These are phyloP conservation scores for Auricularia sp. DNA, from an alignment of 768 basidiomycete genomes.

Conservation along the genomic window DNA sequence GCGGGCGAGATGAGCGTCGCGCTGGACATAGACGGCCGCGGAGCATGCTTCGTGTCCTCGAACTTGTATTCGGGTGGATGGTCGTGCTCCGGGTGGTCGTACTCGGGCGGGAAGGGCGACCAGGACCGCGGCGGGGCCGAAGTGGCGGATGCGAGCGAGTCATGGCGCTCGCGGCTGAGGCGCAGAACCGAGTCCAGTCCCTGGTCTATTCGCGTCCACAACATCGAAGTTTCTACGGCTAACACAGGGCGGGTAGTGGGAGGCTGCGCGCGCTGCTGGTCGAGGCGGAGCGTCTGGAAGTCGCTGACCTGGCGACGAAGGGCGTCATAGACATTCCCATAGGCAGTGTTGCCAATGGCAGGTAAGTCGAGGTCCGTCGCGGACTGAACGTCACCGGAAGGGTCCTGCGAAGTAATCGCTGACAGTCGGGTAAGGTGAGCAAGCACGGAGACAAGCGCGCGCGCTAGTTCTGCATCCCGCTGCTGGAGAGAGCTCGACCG, in stretches of 20 bases:
- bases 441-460: slow-evolving; percentile 58
- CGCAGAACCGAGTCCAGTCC: slow-evolving; percentile 59
- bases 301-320: slow-evolving; percentile 61
- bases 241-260: slow-evolving; percentile 35
- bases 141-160: slow-evolving; percentile 9
- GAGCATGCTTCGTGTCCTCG: slow-evolving; percentile 6
- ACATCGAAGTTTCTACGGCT: slow-evolving; percentile 47
- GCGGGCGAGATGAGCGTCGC: slow-evolving; percentile 6
- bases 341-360: background rate
- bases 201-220: slow-evolving; percentile 68
- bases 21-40: slow-evolving; percentile 4
- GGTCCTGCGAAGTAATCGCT: slow-evolving; percentile 11
- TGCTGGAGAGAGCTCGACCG: slow-evolving; percentile 33
- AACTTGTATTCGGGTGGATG: slow-evolving; percentile 8
- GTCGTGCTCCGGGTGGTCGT: slow-evolving; percentile 27
- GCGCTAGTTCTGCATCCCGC: slow-evolving; percentile 53
- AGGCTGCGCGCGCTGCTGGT: slow-evolving; percentile 27
- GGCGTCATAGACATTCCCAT: slow-evolving; percentile 38
- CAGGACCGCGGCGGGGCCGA: background rate
- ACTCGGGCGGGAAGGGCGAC: slow-evolving; percentile 38
- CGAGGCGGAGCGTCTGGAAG: slow-evolving; percentile 47
- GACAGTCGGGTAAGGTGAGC: slow-evolving; percentile 58
- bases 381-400: background rate
- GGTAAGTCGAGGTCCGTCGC: background rate
- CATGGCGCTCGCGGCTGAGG: slow-evolving; percentile 54